Percentiles rank a stretch among this genome's conserved stretches.
phyloP scores from a whole-genome alignment of 345 rosid species.

The Eucalyptus camaldulensis region DNA sequence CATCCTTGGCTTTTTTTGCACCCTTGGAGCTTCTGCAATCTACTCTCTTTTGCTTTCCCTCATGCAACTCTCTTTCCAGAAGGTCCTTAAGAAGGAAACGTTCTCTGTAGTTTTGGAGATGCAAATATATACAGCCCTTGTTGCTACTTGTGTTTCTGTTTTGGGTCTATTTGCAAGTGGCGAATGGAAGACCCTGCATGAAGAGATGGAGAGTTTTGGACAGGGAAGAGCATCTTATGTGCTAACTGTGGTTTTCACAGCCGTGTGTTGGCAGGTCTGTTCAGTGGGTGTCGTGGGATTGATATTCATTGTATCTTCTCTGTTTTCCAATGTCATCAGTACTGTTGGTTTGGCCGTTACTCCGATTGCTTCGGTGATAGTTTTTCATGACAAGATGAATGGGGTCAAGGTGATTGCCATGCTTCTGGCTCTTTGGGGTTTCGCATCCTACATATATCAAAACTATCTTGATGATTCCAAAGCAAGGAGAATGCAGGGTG shows the following conservation, averaged over 20 bases:
- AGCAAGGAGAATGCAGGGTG: constrained; percentile 13
- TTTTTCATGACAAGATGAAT: constrained; percentile 53
- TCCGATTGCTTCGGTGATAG: constrained; percentile 39
- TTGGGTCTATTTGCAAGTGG: constrained; percentile 51
- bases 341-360: constrained; percentile 49
- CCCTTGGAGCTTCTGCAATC: constrained; percentile 55
- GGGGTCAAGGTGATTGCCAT: constrained; percentile 53
- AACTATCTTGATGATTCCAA: constrained; percentile 41
- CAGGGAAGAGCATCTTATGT: constrained; percentile 39
- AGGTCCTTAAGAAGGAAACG: constrained; percentile 38
- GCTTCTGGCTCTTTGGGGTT: constrained; percentile 58
- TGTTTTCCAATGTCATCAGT: constrained; percentile 67
- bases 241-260: constrained; percentile 39
- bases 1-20: constrained; percentile 39
- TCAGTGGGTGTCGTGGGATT: constrained; percentile 66
- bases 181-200: constrained; percentile 52
- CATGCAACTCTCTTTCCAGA: constrained; percentile 67
- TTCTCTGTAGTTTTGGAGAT: constrained; percentile 43
- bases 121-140: constrained; percentile 45
- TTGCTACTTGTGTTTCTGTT: constrained; percentile 24
- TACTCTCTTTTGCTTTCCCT: constrained; percentile 81
- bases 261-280: constrained; percentile 57
- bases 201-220: constrained; percentile 33
- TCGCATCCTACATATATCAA: constrained; percentile 44
- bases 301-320: constrained; percentile 55